Percentiles rank a stretch among this genome's conserved stretches.
Evolutionary conservation across 176 grass and related monocot species (phyloP).

Genomic region (Thalia dealbata): DNA sequence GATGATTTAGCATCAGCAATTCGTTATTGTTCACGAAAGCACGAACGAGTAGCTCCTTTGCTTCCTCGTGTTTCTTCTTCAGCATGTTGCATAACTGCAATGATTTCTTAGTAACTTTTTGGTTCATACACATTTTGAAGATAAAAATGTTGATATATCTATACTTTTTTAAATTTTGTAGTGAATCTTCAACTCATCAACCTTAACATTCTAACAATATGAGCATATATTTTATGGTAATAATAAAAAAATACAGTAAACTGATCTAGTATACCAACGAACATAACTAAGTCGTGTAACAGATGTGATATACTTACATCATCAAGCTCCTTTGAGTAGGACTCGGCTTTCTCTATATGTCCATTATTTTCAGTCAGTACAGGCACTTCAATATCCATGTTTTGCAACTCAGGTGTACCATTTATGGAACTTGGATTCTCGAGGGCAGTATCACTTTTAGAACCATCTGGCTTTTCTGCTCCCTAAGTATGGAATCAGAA

Average conservation of each 20-base stretch:
- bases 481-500: conserved; percentile 30
- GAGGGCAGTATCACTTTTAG: neutral
- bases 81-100: conserved; percentile 75
- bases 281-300: neutral
- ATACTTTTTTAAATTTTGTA: too few relatives aligned
- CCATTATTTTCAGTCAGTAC: conserved; percentile 58
- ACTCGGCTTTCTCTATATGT: conserved; percentile 82
- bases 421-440: conserved; percentile 31
- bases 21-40: conserved; percentile 75
- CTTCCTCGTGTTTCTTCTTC: conserved; percentile 78
- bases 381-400: conserved; percentile 60
- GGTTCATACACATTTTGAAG: neutral
- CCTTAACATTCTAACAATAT: too few relatives aligned
- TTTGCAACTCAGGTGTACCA: conserved; percentile 24
- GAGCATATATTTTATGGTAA: too few relatives aligned
- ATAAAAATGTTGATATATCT: too few relatives aligned
- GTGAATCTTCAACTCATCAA: too few relatives aligned
- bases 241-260: neutral
- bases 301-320: conserved; percentile 51
- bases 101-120: neutral
- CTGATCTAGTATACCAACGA: neutral
- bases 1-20: conserved; percentile 88
- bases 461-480: conserved; percentile 36
- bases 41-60: conserved; percentile 77
- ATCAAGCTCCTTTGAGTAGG: conserved; percentile 72